Evolutionary conservation across 2,329 filamentous ascomycete species (phyloP).

Genomic region (Exophiala alcalophila): DNA sequence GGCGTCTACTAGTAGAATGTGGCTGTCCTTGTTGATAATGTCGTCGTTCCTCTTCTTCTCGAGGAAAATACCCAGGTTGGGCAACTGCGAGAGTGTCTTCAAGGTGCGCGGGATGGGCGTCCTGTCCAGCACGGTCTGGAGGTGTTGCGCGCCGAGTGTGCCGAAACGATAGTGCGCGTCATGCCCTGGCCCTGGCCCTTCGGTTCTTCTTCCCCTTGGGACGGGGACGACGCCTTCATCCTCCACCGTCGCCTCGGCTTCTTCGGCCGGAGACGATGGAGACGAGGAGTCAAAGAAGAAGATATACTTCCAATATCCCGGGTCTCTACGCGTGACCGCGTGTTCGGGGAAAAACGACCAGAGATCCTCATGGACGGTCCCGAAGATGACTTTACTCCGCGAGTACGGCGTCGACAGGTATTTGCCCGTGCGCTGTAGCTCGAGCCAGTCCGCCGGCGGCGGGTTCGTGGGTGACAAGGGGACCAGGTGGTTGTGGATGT

Average conservation of each 20-base stretch:
- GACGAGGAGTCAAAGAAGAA: slow-evolving; percentile 29
- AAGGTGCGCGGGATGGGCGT: slow-evolving; percentile 40
- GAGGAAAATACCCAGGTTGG: slow-evolving; percentile 38
- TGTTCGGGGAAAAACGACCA: slow-evolving; percentile 31
- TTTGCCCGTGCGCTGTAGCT: slow-evolving; percentile 24
- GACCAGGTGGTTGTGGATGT: slow-evolving; percentile 19
- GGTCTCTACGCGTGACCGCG: slow-evolving; percentile 31
- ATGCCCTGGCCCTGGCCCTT: slow-evolving; percentile 18
- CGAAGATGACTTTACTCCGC: slow-evolving; percentile 36
- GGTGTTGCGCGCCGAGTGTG: slow-evolving; percentile 27
- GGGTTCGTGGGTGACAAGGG: slow-evolving; percentile 12
- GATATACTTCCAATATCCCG: slow-evolving; percentile 40
- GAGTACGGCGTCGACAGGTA: slow-evolving; percentile 27
- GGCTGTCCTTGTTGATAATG: too few relatives aligned
- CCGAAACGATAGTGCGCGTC: slow-evolving; percentile 23
- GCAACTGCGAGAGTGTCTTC: slow-evolving; percentile 34
- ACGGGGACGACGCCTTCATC: too few relatives aligned
- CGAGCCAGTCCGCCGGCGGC: slow-evolving; percentile 23
- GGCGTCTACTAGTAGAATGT: too few relatives aligned
- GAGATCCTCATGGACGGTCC: slow-evolving; percentile 38
- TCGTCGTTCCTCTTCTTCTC: too few relatives aligned
- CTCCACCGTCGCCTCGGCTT: background rate
- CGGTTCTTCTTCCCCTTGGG: background rate
- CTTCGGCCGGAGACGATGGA: background rate
- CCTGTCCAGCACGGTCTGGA: slow-evolving; percentile 40